Percentiles rank a stretch among this genome's conserved stretches.
Evolutionary conservation across 371 early-diverging fungal species (phyloP).

Genomic region (Mucor sp.): DNA sequence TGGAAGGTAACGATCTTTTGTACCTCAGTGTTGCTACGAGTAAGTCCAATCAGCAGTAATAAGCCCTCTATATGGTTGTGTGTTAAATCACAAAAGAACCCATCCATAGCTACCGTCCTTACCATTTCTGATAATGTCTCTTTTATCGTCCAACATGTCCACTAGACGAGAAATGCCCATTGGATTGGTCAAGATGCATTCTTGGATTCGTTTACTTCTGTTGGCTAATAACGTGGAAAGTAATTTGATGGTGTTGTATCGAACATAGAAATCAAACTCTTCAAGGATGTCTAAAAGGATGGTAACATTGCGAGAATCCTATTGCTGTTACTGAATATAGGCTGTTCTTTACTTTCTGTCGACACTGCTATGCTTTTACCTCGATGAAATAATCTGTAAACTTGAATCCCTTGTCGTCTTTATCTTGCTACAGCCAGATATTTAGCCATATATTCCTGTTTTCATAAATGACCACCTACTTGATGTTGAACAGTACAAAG

Average conservation of each 20-base stretch:
- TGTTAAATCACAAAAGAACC: background rate
- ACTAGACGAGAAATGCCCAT: conserved; percentile 91
- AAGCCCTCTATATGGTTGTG: conserved; percentile 74
- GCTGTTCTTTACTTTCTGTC: background rate
- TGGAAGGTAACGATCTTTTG: conserved; percentile 98
- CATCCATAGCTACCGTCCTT: background rate
- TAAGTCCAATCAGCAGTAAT: conserved; percentile 84
- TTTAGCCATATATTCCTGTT: background rate
- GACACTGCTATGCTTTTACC: conserved; percentile 25
- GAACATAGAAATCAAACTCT: conserved; percentile 91
- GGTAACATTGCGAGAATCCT: conserved; percentile 80
- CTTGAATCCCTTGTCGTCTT: conserved; percentile 42
- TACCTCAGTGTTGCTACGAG: conserved; percentile 89
- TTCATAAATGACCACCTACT: conserved; percentile 11
- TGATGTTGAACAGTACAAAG: conserved; percentile 65
- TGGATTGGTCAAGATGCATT: conserved; percentile 85
- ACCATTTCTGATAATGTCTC: conserved; percentile 96
- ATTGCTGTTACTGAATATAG: background rate
- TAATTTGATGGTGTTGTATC: conserved; percentile 86
- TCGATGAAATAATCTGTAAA: conserved; percentile 56
- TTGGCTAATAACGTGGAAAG: conserved; percentile 74
- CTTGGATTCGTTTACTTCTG: conserved; percentile 73
- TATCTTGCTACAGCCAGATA: conserved; percentile 28
- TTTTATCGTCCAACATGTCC: conserved; percentile 88
- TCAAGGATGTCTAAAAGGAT: conserved; percentile 83